A percentile compares a stretch with the other conserved stretches of the same genome.
Conservation (phyloP, 441 rosid genomes). For the Mallotus japonicus region DNA sequence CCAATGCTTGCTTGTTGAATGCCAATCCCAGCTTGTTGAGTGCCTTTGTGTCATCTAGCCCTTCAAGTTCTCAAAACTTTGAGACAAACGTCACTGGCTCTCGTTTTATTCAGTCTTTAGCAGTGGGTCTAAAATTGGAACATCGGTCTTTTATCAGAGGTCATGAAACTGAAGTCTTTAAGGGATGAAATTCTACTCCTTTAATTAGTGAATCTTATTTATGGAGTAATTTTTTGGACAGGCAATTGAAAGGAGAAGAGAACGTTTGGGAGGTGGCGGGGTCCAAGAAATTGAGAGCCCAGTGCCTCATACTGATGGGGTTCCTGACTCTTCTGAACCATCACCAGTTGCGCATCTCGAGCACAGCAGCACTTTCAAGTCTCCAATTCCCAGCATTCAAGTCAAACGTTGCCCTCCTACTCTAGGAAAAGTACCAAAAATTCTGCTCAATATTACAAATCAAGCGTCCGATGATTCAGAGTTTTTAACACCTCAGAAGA, state of each 20-base stretch:
- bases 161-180: no score
- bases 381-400: constrained; percentile 45
- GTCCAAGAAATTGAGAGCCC: constrained; percentile 48
- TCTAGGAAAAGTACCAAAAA: constrained; percentile 49
- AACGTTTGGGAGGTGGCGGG: constrained; percentile 42
- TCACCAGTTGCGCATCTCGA: constrained; percentile 37
- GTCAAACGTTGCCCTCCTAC: constrained; percentile 42
- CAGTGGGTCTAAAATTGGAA: no score
- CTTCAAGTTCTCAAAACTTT: constrained; percentile 3
- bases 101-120: background rate
- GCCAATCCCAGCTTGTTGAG: background rate
- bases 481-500: constrained; percentile 74
- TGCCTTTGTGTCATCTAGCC: background rate
- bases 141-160: background rate
- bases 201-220: background rate
- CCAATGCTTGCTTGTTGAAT: no score
- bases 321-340: constrained; percentile 32
- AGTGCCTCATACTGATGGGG: constrained; percentile 24
- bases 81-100: no score
- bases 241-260: constrained; percentile 79
- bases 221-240: constrained; percentile 20
- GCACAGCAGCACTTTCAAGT: constrained; percentile 28
- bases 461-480: constrained; percentile 45
- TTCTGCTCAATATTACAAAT: constrained; percentile 50
- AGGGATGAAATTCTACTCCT: background rate